Evolutionary conservation across 2,329 filamentous ascomycete species (phyloP), one percentile per base, ranked within the genome.

Genomic region (Pseudovirgaria hyperparasitica): DNA sequence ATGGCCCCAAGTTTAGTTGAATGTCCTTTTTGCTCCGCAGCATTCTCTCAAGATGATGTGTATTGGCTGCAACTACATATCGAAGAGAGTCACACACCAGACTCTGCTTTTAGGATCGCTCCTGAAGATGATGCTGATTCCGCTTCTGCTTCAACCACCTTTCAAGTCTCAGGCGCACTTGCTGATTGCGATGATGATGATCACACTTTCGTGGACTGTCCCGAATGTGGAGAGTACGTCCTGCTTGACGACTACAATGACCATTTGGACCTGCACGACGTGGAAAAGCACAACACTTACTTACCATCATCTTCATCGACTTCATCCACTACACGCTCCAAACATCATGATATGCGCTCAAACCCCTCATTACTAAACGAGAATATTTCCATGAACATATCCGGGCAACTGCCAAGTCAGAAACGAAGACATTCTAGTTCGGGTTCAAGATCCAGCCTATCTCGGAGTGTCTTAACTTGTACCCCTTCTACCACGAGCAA

Each of bases 191-290:
- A 46, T 22, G 19, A 18, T 8, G 42, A 48, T 18, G 44, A 44
- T 32, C 39, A 37, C 28, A 40, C 25, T n/a, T 34, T 29, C 9
- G 50, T 54, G 17, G 45, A 45, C 31, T 63, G 61, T 38, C 55
- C 58, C 14, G 49, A 55, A 23, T 63, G 60, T 43, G 52, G 52
- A 29, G 58, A 64, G 35, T 36, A 52, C 26, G 39, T 64, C 28
- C 42, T 48, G 28, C 36, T 60, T 14, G 34, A 38, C 13, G 57
- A 60, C 25, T 49, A 57, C 29, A 56, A 62, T 39, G 56, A 64
- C 25, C 62, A 64, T 43, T 45, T 63, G 27, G 51, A 60, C 29
- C 46, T 59, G 18, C 60, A 64, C 45, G 39, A 44, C 30, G 44
- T 52, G 35, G 50, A 55, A 30, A 43, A 50, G 38, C 45, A 30